These are phyloP conservation scores for Niveomyces coronatus DNA, from an alignment of 2,329 filamentous ascomycete species.

Conservation along the genomic window DNA sequence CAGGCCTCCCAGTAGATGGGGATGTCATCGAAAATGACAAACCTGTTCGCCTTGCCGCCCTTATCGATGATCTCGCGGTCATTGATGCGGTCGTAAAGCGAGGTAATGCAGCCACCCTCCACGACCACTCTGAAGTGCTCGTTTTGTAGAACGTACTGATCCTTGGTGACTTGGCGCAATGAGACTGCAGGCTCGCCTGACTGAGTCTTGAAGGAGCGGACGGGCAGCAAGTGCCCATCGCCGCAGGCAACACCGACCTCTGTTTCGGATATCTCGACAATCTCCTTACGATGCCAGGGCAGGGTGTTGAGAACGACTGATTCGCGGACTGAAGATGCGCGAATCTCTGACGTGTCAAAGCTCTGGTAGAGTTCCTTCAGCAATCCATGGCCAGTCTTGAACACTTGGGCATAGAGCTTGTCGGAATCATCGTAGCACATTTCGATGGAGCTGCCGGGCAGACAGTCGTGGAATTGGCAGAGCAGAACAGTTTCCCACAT, in stretches of 20 bases:
- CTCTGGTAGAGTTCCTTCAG: constrained; percentile 58
- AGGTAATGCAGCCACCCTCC: constrained; percentile 67
- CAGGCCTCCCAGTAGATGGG: constrained; percentile 95
- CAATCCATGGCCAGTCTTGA: constrained; percentile 62
- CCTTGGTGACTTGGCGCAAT: constrained; percentile 39
- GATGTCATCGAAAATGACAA: constrained; percentile 95
- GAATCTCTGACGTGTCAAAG: constrained; percentile 49
- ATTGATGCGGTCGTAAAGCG: constrained; percentile 64
- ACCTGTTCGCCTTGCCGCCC: constrained; percentile 72
- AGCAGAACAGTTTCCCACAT: constrained; percentile 93
- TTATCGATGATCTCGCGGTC: constrained; percentile 68
- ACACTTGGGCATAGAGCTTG: constrained; percentile 75
- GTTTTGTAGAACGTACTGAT: constrained; percentile 72
- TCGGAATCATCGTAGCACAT: constrained; percentile 98
- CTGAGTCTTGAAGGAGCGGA: constrained; percentile 39
- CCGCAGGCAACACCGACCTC: constrained; percentile 47
- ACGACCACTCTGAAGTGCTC: constrained; percentile 64
- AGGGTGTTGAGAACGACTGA: constrained; percentile 71
- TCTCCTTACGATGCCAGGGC: constrained; percentile 70
- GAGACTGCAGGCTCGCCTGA: constrained; percentile 38
- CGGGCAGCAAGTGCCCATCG: constrained; percentile 38
- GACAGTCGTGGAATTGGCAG: constrained; percentile 95
- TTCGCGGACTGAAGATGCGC: constrained; percentile 30
- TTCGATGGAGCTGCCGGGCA: constrained; percentile 89
- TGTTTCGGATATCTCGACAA: constrained; percentile 52